Base-by-base conservation (phyloP, 1,284 basidiomycete genomes). In the Trichosporon inkin region DNA sequence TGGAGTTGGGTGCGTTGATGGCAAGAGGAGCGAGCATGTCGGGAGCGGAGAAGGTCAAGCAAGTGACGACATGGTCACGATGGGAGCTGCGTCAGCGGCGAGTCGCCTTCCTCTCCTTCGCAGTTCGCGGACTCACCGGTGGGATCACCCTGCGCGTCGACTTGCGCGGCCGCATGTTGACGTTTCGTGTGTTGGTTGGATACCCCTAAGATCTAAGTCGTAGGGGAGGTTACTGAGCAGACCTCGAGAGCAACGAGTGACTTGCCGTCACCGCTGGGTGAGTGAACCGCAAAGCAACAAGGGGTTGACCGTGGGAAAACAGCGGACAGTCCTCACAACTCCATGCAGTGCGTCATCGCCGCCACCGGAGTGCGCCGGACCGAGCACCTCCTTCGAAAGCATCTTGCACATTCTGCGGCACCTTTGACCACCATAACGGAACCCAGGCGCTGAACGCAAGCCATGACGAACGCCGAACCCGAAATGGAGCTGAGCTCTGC, bases 141-240 rank as follows among this genome's bases (percentile, higher is more conserved):
- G 68, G 63, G n/a, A 55, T 52, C 35, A 67, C 67, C 68, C 68
- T 72, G 67, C 71, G 73, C 40, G 65, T 53, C 20, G 70, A 63
- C 62, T 70, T 75, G 60, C 69, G 70, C 57, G 71, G 70, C 70
- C 71, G 72, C 74, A 75, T 75, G 14, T 22, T 63, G 53, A n/a
- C 17, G 22, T 19, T 40, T 38, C 53, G 28, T 44, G 39, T 17
- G 16, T 10, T 14, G 44, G 10, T 32, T n/a, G n/a, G 28, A 24
- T 11, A 10, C 22, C 44, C 44, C 44, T 49, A 49, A 32, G 44
- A 49, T 49, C 44, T 14, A 49, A 49, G 44, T 49, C 44, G 44
- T 32, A 49, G 44, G 44, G 13, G 44, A 16, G 36, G 5, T 47
- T 22, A 24, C 13, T 49, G 22, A 32, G 22, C 22, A 32, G 24